Evolutionary conservation across 257 asterid genomes (phyloP).

Genomic region (Solanum paucissectum): DNA sequence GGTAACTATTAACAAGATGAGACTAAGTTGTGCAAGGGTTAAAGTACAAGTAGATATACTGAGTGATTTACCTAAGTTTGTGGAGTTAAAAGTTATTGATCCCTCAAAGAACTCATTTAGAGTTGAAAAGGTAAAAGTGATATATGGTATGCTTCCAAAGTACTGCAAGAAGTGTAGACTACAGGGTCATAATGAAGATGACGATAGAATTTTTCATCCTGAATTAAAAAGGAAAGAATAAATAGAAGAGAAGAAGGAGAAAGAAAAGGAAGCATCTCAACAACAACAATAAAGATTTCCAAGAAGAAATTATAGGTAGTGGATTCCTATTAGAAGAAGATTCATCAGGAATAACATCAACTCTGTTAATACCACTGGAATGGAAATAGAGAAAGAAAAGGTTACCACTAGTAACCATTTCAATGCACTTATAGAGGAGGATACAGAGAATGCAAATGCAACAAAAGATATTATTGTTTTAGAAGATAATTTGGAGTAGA

Average conservation of each 20-base stretch:
- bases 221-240: not conserved
- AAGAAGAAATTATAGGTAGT: not conserved
- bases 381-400: not conserved
- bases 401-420: not conserved
- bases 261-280: not conserved
- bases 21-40: not conserved
- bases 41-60: not conserved
- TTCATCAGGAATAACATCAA: not conserved
- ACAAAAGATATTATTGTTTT: not conserved
- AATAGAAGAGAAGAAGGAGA: not conserved
- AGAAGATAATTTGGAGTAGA: not conserved
- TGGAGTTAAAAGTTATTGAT: not conserved
- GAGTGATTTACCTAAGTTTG: not conserved
- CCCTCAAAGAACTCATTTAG: not conserved
- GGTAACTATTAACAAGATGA: not conserved
- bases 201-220: not conserved
- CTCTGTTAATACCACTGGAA: not conserved
- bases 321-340: not conserved
- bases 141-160: not conserved
- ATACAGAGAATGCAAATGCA: not conserved
- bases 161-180: not conserved
- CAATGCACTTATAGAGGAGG: not conserved
- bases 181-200: not conserved
- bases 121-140: not conserved
- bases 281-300: not conserved